Evolutionary conservation across 2,329 filamentous ascomycete species (phyloP).

Genomic region (Onygena corvina): DNA sequence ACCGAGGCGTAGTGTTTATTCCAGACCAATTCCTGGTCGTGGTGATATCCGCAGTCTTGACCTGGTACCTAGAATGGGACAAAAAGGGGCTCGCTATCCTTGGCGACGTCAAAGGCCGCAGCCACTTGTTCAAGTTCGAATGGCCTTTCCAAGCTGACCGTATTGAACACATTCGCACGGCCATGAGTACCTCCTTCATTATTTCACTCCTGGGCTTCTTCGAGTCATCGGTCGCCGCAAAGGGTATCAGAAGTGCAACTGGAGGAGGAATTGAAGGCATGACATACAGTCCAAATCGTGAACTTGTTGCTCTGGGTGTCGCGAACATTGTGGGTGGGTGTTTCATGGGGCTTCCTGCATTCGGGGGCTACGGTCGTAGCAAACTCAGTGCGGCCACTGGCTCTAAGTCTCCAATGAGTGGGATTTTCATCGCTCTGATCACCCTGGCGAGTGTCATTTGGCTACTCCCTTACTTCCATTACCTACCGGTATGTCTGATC

Average conservation of each 20-base stretch:
- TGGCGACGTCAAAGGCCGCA: constrained; percentile 63
- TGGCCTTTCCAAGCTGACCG: constrained; percentile 71
- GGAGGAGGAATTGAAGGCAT: constrained; percentile 63
- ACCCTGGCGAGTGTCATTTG: constrained; percentile 70
- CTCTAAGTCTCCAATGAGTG: constrained; percentile 86
- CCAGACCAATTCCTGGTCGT: constrained; percentile 89
- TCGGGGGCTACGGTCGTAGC: constrained; percentile 90
- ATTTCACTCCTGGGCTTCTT: constrained; percentile 97
- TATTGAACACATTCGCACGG: constrained; percentile 70
- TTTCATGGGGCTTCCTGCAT: constrained; percentile 85
- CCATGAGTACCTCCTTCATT: constrained; percentile 81
- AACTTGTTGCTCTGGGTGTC: constrained; percentile 79
- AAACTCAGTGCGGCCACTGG: constrained; percentile 92
- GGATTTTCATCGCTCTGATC: constrained; percentile 70
- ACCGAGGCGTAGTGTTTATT: constrained; percentile 70
- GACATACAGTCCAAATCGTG: constrained; percentile 76
- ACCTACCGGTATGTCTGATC: constrained; percentile 61
- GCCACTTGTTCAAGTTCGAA: constrained; percentile 67
- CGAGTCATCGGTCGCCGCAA: constrained; percentile 90
- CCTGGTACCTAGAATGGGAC: constrained; percentile 68
- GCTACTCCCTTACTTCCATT: constrained; percentile 84
- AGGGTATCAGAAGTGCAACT: constrained; percentile 58
- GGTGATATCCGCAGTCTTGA: constrained; percentile 66
- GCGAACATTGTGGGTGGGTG: constrained; percentile 85
- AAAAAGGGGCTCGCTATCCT: constrained; percentile 68